Percentiles rank a stretch among this genome's conserved stretches.
These are phyloP conservation scores for Ambrosia hybrid DNA, from an alignment of 140 eudicot species.

Conservation along the genomic window DNA sequence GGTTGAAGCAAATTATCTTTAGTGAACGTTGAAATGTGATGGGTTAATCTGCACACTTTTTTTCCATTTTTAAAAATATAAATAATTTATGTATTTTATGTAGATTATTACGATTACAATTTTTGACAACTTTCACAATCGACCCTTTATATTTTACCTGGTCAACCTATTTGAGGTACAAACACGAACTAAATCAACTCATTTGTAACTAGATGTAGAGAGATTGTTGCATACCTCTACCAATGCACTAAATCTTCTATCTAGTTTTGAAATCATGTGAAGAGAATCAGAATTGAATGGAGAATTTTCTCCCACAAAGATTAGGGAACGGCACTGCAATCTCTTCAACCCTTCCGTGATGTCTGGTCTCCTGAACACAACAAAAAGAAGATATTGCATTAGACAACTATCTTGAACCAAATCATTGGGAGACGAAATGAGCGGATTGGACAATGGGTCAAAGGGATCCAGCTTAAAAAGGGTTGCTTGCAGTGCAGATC, in stretches of 20 bases:
- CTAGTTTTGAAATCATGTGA: constrained; percentile 90
- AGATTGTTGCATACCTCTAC: constrained; percentile 64
- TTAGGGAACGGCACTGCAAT: constrained; percentile 73
- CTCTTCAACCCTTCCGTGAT: constrained; percentile 65
- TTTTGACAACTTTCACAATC: background rate
- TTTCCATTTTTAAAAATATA: background rate
- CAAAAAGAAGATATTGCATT: background rate
- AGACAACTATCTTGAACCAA: constrained; percentile 1
- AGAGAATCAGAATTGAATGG: constrained; percentile 80
- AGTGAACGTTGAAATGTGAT: background rate
- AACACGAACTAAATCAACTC: background rate
- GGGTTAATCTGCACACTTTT: background rate
- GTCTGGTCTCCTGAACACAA: constrained; percentile 75
- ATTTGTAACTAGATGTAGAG: background rate
- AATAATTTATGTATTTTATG: background rate
- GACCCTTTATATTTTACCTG: background rate
- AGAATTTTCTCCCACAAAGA: constrained; percentile 86
- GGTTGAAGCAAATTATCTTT: background rate
- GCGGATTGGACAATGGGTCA: background rate
- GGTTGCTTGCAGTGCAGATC: no score
- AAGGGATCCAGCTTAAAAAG: background rate
- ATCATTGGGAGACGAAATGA: background rate
- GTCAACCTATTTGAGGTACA: background rate
- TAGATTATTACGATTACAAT: no score
- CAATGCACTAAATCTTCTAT: constrained; percentile 82